These are phyloP conservation scores for Rickenella mellea DNA, from an alignment of 768 basidiomycete genomes.

Conservation along the genomic window DNA sequence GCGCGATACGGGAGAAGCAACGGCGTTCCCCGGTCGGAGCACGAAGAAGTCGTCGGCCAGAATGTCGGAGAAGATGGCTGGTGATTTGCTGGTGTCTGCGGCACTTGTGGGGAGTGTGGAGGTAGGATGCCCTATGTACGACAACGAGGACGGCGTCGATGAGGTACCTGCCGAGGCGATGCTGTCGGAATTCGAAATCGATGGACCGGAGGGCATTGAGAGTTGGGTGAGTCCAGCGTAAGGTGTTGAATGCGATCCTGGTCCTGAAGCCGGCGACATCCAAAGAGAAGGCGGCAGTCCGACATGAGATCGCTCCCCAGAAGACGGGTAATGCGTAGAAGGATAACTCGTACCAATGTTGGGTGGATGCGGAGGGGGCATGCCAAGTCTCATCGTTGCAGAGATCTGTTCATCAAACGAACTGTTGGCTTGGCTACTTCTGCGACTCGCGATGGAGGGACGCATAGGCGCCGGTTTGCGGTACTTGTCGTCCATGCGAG, in stretches of 20 bases:
- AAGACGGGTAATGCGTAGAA: slow-evolving; percentile 15
- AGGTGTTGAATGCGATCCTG: slow-evolving; percentile 20
- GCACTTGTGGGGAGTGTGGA: slow-evolving; percentile 19
- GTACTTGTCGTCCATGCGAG: too few species aligned
- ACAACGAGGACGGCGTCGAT: slow-evolving; percentile 19
- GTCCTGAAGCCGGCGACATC: slow-evolving; percentile 61
- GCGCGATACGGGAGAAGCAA: slow-evolving; percentile 1
- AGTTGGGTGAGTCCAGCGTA: slow-evolving; percentile 13
- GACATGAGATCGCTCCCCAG: slow-evolving; percentile 40
- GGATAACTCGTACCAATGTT: slow-evolving; percentile 9
- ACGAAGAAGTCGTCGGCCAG: slow-evolving; percentile 63
- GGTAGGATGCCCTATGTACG: slow-evolving; percentile 14
- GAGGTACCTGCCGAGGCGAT: slow-evolving; percentile 7
- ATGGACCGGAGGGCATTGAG: slow-evolving; percentile 10
- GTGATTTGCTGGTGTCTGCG: slow-evolving; percentile 22
- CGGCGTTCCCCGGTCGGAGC: background rate
- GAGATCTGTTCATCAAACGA: background rate
- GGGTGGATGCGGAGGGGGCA: slow-evolving; percentile 1
- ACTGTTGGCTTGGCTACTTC: background rate
- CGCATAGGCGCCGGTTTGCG: background rate
- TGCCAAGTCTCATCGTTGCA: background rate
- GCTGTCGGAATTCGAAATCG: slow-evolving; percentile 11
- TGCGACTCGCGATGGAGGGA: background rate
- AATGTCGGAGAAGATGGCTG: slow-evolving; percentile 56
- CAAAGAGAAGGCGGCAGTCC: slow-evolving; percentile 70